Evolutionary conservation across 129 eudicot genomes (phyloP), one percentile per base, ranked within the genome.

Genomic region (Lactuca sativa): DNA sequence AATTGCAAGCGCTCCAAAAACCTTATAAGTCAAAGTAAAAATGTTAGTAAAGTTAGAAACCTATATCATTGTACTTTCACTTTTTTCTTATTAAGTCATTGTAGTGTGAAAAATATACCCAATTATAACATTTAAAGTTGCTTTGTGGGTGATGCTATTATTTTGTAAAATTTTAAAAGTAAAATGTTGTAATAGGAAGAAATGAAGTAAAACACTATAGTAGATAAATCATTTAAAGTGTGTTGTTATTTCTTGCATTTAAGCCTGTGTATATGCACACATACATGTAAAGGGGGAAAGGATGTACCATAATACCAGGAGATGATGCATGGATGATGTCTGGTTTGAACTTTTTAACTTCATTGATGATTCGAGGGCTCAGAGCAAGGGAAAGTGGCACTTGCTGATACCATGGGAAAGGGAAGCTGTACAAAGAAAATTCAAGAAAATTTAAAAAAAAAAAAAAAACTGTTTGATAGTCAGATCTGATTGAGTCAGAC

Each of bases 361-460:
- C 95, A 31, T 90, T 90, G 73, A 95, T 95, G 70, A 95, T 95
- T 77, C 99, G 78, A 21, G 99, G 99, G 80, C 99, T 95, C 47
- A 95, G 91, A 14, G 99, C 99, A 55, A 95, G 85, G 37, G 99
- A 95, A 66, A 95, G 99, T 58, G 99, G 99, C 32, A 95, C 99
- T 70, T 95, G 91, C 33, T 90, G 95, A 77, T 95, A 95, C 93
- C 84, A 90, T 5, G 99, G 99, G 62, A 88, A 95, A 15, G 99
- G 99, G 70, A 95, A 95, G 82, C 99, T 95, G 86, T 75, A 70
- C 9, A 74, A 74, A 17, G 10, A 67, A 68, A 59, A 59, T 69
- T 21, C 36, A 66, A 43, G 43, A 64, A 73, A 25, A 25, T 25
- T 25, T 25, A 25, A 25, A 25, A 25, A 25, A n/a, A n/a, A n/a